These are phyloP conservation scores for Anisogramma anomala DNA, from an alignment of 2,329 filamentous ascomycete species.

Conservation along the genomic window DNA sequence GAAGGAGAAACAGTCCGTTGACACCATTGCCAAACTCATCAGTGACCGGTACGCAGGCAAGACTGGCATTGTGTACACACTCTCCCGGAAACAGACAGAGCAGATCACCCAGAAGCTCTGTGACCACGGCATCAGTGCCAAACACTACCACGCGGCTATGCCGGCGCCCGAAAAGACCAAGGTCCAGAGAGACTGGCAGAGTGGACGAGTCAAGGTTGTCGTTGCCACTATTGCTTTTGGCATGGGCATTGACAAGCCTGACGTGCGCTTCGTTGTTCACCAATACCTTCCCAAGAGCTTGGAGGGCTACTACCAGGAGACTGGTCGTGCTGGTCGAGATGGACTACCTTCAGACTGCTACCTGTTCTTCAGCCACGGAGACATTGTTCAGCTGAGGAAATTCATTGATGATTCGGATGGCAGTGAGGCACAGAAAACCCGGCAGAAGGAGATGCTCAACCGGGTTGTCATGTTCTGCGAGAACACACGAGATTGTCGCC, in stretches of 20 bases:
- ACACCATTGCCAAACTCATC: conserved; percentile 54
- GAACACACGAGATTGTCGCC: conserved; percentile 75
- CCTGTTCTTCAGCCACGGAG: conserved; percentile 74
- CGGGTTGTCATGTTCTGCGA: conserved; percentile 81
- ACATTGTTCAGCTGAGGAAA: conserved; percentile 59
- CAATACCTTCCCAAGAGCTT: conserved; percentile 86
- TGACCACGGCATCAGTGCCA: conserved; percentile 55
- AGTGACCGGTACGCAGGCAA: conserved; percentile 55
- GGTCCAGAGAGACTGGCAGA: conserved; percentile 76
- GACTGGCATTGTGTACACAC: conserved; percentile 86
- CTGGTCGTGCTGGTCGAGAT: conserved; percentile 85
- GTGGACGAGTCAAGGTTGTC: conserved; percentile 69
- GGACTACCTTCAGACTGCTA: conserved; percentile 80
- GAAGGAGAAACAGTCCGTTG: conserved; percentile 51
- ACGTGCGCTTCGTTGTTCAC: conserved; percentile 94
- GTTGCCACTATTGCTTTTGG: conserved; percentile 98
- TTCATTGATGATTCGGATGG: conserved; percentile 80
- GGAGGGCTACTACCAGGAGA: conserved; percentile 98
- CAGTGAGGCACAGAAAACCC: conserved; percentile 65
- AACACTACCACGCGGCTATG: conserved; percentile 80
- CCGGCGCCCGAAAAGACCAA: conserved; percentile 52
- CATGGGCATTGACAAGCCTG: conserved; percentile 98
- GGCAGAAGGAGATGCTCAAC: conserved; percentile 75
- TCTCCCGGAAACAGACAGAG: conserved; percentile 77
- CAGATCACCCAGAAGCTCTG: conserved; percentile 59